Conservation (phyloP, 495 filamentous ascomycete genomes). For the Xylaria nigripes region DNA sequence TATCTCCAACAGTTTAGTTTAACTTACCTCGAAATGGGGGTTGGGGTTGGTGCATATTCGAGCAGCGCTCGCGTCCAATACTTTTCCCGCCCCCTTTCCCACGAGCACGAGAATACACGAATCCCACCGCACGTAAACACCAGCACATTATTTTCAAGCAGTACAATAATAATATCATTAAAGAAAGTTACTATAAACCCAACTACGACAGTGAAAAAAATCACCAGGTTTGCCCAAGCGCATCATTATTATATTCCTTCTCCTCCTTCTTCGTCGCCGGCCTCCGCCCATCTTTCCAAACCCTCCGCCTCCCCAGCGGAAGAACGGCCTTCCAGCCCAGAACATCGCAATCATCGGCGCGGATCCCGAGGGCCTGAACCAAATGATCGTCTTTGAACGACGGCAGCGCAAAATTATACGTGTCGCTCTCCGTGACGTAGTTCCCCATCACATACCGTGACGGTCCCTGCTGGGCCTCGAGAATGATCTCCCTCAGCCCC, state of each 20-base stretch:
- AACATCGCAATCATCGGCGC: not conserved
- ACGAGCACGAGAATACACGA: not conserved
- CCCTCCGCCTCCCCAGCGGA: not conserved
- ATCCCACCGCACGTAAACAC: no score
- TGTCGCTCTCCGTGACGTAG: not conserved
- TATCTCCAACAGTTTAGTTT: no score
- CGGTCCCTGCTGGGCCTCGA: conserved; percentile 9
- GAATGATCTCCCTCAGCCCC: conserved; percentile 11
- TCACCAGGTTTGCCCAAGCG: not conserved
- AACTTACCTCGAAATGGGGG: no score
- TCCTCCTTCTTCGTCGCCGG: not conserved
- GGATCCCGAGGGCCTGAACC: not conserved
- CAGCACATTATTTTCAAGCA: no score
- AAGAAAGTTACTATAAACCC: no score
- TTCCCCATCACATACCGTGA: conserved; percentile 4
- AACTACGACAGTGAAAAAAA: no score
- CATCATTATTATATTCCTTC: not conserved
- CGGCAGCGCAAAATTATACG: conserved; percentile 9
- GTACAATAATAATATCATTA: no score
- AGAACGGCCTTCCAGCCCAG: not conserved
- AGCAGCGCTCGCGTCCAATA: not conserved
- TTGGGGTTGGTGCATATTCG: not conserved
- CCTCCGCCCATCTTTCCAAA: not conserved
- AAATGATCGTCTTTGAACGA: conserved; percentile 10
- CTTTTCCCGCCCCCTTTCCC: not conserved